Conservation (phyloP, 2,329 filamentous ascomycete species). For the Cladosporium phlei region DNA sequence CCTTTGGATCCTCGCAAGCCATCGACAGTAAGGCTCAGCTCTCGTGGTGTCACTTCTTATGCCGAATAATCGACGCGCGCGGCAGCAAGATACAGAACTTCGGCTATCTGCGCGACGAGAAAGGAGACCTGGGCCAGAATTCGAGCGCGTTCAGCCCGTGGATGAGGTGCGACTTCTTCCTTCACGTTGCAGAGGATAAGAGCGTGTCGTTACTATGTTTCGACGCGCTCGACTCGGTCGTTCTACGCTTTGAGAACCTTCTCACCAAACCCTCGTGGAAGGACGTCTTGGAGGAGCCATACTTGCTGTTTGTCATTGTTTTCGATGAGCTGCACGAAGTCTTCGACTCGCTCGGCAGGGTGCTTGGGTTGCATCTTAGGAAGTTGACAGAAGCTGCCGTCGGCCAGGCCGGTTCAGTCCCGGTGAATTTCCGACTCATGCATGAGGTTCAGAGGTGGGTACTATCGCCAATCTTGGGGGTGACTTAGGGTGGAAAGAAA, state of each 20-base stretch:
- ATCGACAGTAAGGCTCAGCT: background rate
- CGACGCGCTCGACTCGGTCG: background rate
- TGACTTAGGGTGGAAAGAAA: too few relatives aligned
- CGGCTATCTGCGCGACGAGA: conserved; percentile 2
- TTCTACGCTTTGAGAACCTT: background rate
- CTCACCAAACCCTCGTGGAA: background rate
- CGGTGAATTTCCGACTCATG: background rate
- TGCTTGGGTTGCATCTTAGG: background rate
- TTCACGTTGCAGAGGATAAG: background rate
- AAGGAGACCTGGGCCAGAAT: background rate
- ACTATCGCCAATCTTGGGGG: too few relatives aligned
- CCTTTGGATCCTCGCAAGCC: conserved; percentile 4
- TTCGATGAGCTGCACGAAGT: conserved; percentile 6
- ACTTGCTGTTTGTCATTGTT: conserved; percentile 1
- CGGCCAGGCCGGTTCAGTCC: background rate
- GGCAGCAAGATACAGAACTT: background rate
- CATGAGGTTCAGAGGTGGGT: conserved; percentile 4
- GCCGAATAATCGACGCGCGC: background rate
- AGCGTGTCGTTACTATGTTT: conserved; percentile 3
- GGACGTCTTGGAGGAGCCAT: conserved; percentile 3
- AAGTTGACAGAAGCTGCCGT: conserved; percentile 4
- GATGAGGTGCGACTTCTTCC: conserved; percentile 7
- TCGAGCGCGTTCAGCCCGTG: background rate
- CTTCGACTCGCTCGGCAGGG: background rate
- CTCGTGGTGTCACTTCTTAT: conserved; percentile 3